Evolutionary conservation across 2,329 filamentous ascomycete species (phyloP), one percentile per base, ranked within the genome.

Genomic region (Aspergillus sp.): DNA sequence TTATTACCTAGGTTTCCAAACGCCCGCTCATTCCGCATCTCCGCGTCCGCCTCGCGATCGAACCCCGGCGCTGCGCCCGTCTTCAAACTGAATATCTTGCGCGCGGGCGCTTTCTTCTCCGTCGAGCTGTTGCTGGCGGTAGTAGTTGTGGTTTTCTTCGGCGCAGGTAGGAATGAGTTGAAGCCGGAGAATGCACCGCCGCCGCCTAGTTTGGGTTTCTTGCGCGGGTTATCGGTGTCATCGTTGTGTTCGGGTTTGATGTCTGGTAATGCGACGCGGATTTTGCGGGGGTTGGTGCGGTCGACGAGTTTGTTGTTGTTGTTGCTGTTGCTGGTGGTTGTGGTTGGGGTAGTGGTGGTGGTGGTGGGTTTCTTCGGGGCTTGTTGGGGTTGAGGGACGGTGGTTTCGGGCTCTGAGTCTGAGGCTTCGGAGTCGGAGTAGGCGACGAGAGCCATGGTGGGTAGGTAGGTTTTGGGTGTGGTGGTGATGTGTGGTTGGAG

Each of bases 41-140:
- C 76, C 13, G 72, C 73, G 65, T 79, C 79, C 2, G 82, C 77
- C 30, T 85, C 84, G 59, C 93, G 84, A 72, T 85, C 89, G 72
- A 97, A 97, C 0, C 90, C 92, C 21, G 92, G 91, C 59, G 90
- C 87, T 7, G 91, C 87, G 21, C 91, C 92, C 8, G 93, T 97
- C 80, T 91, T 95, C 61, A 97, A 74, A 69, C 85, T 91, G 54
- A 96, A 81, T 1, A 87, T 85, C 36, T 84, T 82, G 54, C 82
- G 76, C 68, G 84, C 72, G 70, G 80, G 62, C 65, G 68, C 43
- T 68, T 76, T 67, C 63, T 74, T 71, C 67, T 69, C 70, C 21
- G 70, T 59, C 2, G 50, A 0, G 8, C 10, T 30, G 28, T 30
- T 30, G 28, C 9, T 30, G 9, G 67, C 58, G 39, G 65, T 57